These are phyloP conservation scores for Aristolochia fimbriata DNA, from an alignment of 164 flowering plant species.

Conservation along the genomic window DNA sequence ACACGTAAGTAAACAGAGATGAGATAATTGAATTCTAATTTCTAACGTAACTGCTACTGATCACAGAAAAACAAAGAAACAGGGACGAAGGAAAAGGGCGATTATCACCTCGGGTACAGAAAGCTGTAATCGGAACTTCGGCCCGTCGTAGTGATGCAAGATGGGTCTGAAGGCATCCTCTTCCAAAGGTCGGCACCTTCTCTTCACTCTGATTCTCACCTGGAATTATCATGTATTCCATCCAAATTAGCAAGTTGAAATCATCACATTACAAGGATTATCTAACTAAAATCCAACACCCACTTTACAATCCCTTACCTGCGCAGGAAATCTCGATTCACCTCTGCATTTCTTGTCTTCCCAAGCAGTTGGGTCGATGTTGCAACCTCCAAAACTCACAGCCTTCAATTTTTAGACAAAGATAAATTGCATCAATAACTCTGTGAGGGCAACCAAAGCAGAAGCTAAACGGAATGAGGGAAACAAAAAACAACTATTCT, in stretches of 20 bases:
- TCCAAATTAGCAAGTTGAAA: not conserved
- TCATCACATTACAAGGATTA: not conserved
- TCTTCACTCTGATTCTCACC: constrained; percentile 64
- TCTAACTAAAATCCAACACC: not conserved
- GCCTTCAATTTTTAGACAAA: constrained; percentile 38
- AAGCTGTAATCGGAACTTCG: constrained; percentile 80
- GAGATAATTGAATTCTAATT: not conserved
- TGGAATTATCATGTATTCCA: constrained; percentile 1
- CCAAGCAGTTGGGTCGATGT: constrained; percentile 40
- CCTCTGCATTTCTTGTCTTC: constrained; percentile 31
- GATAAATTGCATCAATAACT: not conserved
- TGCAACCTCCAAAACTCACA: constrained; percentile 29
- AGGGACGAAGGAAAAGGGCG: not conserved
- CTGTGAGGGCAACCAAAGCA: not conserved
- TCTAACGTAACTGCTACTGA: not conserved
- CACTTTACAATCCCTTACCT: constrained; percentile 7
- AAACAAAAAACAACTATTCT: not conserved
- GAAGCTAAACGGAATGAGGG: not conserved
- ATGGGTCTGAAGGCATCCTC: constrained; percentile 79
- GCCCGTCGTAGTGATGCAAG: constrained; percentile 46
- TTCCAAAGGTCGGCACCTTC: constrained; percentile 63
- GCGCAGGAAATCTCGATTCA: constrained; percentile 26
- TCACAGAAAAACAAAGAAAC: not conserved
- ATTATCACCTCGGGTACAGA: constrained; percentile 69
- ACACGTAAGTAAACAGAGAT: constrained; percentile 1